A percentile compares a stretch with the other conserved stretches of the same genome.
These are phyloP conservation scores for Cyberlindnera lachancei DNA, from an alignment of 805 yeast genomes.

Conservation along the genomic window DNA sequence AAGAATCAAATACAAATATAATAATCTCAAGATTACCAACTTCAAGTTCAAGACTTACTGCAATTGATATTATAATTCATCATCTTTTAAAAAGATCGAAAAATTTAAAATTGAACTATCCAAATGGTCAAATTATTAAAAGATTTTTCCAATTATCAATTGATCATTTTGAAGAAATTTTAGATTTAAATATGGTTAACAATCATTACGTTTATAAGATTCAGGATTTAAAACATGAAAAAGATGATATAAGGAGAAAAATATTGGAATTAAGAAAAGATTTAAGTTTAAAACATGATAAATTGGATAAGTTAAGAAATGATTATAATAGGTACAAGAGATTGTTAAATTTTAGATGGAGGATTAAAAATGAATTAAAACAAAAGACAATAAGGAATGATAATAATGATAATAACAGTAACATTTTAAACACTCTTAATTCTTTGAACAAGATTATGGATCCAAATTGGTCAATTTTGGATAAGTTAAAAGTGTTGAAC, in stretches of 20 bases:
- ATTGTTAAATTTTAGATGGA: conserved; percentile 13
- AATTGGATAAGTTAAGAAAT: conserved; percentile 19
- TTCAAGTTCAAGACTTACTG: conserved; percentile 13
- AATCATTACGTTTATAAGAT: conserved; percentile 26
- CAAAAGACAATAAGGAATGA: conserved; percentile 4
- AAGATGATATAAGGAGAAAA: conserved; percentile 23
- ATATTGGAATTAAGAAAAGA: conserved; percentile 24
- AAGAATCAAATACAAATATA: conserved; percentile 5
- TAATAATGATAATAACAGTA: not conserved
- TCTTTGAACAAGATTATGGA: conserved; percentile 22
- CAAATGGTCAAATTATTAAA: conserved; percentile 4
- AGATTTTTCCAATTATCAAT: conserved; percentile 20
- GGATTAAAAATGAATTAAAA: conserved; percentile 8
- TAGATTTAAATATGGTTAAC: conserved; percentile 30
- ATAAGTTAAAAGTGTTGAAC: conserved; percentile 10
- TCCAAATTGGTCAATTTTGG: conserved; percentile 18
- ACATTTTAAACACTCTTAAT: conserved; percentile 19
- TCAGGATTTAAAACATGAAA: conserved; percentile 21
- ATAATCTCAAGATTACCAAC: conserved; percentile 21
- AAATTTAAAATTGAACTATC: conserved; percentile 1
- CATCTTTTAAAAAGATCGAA: conserved; percentile 1
- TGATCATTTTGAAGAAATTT: conserved; percentile 24
- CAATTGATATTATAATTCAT: conserved; percentile 15
- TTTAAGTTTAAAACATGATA: conserved; percentile 18
- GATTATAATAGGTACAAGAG: conserved; percentile 19